Percentiles rank a stretch among this genome's conserved stretches.
Conservation (phyloP, 225 moss, liverwort and hornwort genomes). For the Bryum argenteum region DNA sequence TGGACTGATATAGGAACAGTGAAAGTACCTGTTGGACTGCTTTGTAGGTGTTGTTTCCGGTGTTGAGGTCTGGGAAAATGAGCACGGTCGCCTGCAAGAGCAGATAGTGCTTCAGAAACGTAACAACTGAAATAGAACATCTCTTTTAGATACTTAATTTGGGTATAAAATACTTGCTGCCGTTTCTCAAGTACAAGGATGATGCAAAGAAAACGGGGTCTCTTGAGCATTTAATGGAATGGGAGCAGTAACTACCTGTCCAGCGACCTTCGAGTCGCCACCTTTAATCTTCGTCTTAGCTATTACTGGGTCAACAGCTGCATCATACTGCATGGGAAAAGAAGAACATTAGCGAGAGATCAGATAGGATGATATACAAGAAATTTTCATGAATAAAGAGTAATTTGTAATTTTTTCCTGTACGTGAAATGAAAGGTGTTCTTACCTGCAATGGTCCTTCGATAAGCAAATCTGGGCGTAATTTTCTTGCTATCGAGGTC, state of each 20-base stretch:
- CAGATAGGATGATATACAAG: too few species aligned
- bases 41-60: conserved; percentile 96
- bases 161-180: neutral
- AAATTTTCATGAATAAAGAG: neutral
- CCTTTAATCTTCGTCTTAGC: conserved; percentile 94
- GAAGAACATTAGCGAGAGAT: conserved; percentile 17
- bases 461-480: conserved; percentile 80
- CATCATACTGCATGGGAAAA: conserved; percentile 75
- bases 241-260: conserved; percentile 56
- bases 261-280: conserved; percentile 76
- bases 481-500: conserved; percentile 78
- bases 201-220: too few species aligned
- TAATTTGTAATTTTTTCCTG: neutral
- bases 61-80: conserved; percentile 90
- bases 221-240: too few species aligned
- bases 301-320: conserved; percentile 83
- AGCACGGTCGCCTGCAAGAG: conserved; percentile 79
- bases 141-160: neutral
- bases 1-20: too few species aligned
- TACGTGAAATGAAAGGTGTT: neutral
- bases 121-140: neutral
- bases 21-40: conserved; percentile 86
- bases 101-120: neutral
- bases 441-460: conserved; percentile 92
- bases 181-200: neutral